These are phyloP conservation scores for Macrophomina pseudophaseolina DNA, from an alignment of 2,329 filamentous ascomycete species.

Conservation along the genomic window DNA sequence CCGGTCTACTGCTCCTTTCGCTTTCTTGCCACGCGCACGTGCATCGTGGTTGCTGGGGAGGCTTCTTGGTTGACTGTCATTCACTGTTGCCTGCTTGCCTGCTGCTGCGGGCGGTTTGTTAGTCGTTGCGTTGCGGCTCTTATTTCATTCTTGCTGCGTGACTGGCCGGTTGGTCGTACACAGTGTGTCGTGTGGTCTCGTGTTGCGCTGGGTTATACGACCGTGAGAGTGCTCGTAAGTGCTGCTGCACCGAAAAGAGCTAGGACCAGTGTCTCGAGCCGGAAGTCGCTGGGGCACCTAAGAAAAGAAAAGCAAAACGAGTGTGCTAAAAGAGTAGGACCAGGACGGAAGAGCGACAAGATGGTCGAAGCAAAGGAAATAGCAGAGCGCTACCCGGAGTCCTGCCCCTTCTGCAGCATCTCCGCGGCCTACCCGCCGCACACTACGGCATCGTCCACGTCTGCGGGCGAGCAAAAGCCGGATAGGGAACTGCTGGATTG, in stretches of 20 bases:
- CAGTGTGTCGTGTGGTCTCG: too few species aligned
- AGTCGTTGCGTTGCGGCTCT: too few species aligned
- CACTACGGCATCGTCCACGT: conserved; percentile 27
- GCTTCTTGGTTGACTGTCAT: too few species aligned
- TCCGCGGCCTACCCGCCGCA: conserved; percentile 55
- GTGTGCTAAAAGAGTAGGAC: not conserved
- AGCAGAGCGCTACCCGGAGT: conserved; percentile 43
- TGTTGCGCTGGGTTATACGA: too few species aligned
- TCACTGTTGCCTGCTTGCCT: too few species aligned
- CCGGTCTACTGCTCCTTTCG: not conserved
- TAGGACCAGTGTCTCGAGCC: not conserved
- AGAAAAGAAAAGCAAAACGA: not conserved
- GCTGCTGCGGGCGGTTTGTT: too few species aligned
- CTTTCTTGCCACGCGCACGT: not conserved
- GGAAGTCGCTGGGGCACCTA: not conserved
- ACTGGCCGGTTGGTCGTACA: too few species aligned
- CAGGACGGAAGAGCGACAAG: too few species aligned
- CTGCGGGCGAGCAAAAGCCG: not conserved
- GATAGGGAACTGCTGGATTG: conserved; percentile 24
- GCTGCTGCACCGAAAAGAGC: not conserved
- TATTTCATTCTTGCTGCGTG: too few species aligned
- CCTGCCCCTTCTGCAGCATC: conserved; percentile 66
- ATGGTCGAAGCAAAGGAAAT: conserved; percentile 18
- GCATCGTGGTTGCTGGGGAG: too few species aligned
- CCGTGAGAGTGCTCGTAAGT: too few species aligned